Base-by-base conservation (phyloP, 2,329 filamentous ascomycete species). In the Microcyclospora pomicola region DNA sequence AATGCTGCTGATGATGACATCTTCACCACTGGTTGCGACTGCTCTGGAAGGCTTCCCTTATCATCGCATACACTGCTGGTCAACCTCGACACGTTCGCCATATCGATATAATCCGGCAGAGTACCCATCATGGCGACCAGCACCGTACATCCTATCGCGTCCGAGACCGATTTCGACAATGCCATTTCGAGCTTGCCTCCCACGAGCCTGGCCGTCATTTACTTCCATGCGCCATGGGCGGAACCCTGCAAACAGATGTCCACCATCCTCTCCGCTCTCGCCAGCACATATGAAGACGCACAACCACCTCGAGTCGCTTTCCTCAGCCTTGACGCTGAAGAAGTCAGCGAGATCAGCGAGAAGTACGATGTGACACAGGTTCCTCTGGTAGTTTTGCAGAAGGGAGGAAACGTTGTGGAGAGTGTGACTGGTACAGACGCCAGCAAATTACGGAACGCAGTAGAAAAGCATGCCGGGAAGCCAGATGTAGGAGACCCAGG, bases 221-320 rank as follows among this genome's bases (percentile, higher is more conserved):
- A 87, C 59, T 98, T 98, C 70, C 82, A 96, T 61, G 86, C 91
- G 14, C 82, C 87, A 48, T 98, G 91, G 91, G 91, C 91, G 24
- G 86, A 86, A 42, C 91, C 91, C 33, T 96, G 91, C 69, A 78
- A 82, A 46, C 86, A 95, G 64, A 96, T 96, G 87, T 76, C 75
- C 49, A 82, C 78, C 36, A 82, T 96, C 50, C 75, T 98, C 47
- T 71, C 75, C 55, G 81, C 85, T 15, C 82, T 98, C 48, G 87
- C 88, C 47, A 76, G 77, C 54, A 85, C 87, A 59, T 94, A 93
- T 64, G 76, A 84, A 44, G 69, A 73, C 52, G 69, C 73, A 47
- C 66, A 71, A 46, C 77, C 81, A 31, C 69, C 71, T 12, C 40
- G 40, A n/a, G 81, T 87, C 49, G 76, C 77, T 49, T 98, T 94